Base-by-base conservation (phyloP, 2,329 filamentous ascomycete genomes). In the Gnomoniopsis sp. region DNA sequence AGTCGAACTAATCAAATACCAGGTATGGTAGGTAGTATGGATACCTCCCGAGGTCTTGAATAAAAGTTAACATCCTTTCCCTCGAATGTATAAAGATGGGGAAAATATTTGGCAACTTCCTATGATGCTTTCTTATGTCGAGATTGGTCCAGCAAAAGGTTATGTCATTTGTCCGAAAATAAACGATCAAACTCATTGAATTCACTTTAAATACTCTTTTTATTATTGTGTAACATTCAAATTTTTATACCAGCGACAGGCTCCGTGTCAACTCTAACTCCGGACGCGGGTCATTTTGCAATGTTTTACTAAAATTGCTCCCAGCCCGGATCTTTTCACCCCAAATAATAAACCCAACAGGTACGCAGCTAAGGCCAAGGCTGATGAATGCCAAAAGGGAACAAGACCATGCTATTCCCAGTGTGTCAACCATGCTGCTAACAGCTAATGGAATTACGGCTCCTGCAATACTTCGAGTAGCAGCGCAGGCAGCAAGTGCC, bases 321-420 rank as follows among this genome's bases (percentile, higher is more conserved):
- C 70, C 73, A 49, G 71, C 74, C 36, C 79, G 70, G 51, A 83
- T 77, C 62, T 64, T 69, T 3, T 74, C 73, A 0, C 65, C 68
- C 65, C 75, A 80, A 56, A 68, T 71, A 33, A 83, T 69, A 60
- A 83, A 83, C 3, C 74, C 71, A 66, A 82, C 81, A 2, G 80
- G 80, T 48, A 83, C 77, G 2, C 77, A 64, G 36, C 75, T 76
- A 67, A 83, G 69, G 2, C 66, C 71, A 3, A 79, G 61, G 53
- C 75, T 77, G 56, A 82, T 68, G 30, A 80, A 77, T 0, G 78
- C 80, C 21, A 83, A 64, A 47, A 82, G 53, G 51, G 74, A 78
- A 43, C 79, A 81, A 2, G 79, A 79, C 68, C 68, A 69, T 0
- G 64, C 63, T 7, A 72, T 65, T 0, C 68, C 69, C 30, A 72